Conservation (phyloP, 768 basidiomycete genomes). For the Artomyces pyxidatus region DNA sequence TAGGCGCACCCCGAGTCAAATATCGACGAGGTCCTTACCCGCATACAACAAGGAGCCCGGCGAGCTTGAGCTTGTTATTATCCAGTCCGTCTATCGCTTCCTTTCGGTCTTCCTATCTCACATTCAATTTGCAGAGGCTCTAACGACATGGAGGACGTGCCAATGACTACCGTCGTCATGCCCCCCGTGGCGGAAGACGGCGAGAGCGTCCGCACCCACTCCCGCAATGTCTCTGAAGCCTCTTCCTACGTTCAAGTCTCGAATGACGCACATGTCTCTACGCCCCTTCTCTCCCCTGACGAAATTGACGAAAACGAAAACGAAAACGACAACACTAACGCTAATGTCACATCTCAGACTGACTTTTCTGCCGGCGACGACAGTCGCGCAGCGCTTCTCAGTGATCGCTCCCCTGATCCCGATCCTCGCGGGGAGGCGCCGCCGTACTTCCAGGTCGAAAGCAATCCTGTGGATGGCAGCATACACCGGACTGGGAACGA, state of each 20-base stretch:
- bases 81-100: slow-evolving; percentile 26
- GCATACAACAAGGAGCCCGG: slow-evolving; percentile 81
- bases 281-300: slow-evolving; percentile 12
- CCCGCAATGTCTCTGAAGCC: slow-evolving; percentile 7
- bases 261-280: slow-evolving; percentile 10
- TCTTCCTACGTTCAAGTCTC: slow-evolving; percentile 11
- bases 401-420: slow-evolving; percentile 17
- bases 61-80: slow-evolving; percentile 72
- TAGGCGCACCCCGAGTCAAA: slow-evolving; percentile 67
- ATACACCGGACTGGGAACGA: background rate
- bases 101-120: background rate
- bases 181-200: slow-evolving; percentile 20
- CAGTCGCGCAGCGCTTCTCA: slow-evolving; percentile 6
- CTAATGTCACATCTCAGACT: slow-evolving; percentile 10
- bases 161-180: slow-evolving; percentile 32
- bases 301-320: slow-evolving; percentile 7
- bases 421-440: slow-evolving; percentile 59
- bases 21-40: slow-evolving; percentile 70
- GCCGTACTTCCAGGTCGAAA: slow-evolving; percentile 50
- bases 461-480: slow-evolving; percentile 21
- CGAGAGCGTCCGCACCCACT: slow-evolving; percentile 12
- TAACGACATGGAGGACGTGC: slow-evolving; percentile 46
- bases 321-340: background rate
- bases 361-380: slow-evolving; percentile 1
- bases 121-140: slow-evolving; percentile 32